These are phyloP conservation scores for Monosporascus sp. DNA, from an alignment of 2,329 filamentous ascomycete genomes.

Conservation along the genomic window DNA sequence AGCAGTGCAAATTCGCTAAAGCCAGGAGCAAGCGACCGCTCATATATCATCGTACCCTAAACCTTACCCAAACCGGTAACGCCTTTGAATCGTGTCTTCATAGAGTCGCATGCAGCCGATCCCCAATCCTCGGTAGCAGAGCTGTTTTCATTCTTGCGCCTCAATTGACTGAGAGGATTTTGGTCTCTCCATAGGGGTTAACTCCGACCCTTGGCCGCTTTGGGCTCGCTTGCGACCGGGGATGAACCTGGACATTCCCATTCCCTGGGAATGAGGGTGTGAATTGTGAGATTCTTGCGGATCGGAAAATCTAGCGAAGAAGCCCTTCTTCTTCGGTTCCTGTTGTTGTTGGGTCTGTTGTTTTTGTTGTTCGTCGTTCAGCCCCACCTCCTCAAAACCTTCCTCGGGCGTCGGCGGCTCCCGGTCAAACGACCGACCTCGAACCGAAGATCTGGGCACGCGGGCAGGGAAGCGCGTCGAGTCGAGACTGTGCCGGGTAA, in stretches of 20 bases:
- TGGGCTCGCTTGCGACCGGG: conserved; percentile 29
- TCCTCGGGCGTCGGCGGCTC: conserved; percentile 69
- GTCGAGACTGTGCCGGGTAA: conserved; percentile 73
- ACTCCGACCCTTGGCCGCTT: conserved; percentile 27
- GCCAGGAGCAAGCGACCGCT: conserved; percentile 20
- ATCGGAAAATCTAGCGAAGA: conserved; percentile 79
- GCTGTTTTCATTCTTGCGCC: conserved; percentile 14
- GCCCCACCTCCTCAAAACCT: conserved; percentile 82
- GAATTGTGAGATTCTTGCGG: conserved; percentile 22
- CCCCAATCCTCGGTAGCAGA: not conserved
- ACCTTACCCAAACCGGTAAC: conserved; percentile 10
- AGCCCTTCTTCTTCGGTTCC: conserved; percentile 64
- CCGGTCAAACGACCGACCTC: conserved; percentile 51
- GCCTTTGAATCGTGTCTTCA: conserved; percentile 18
- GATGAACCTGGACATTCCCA: conserved; percentile 28
- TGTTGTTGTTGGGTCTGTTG: conserved; percentile 36
- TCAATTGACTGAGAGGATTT: conserved; percentile 22
- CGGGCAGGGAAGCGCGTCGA: conserved; percentile 58
- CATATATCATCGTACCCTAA: conserved; percentile 17
- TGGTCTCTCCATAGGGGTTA: conserved; percentile 26
- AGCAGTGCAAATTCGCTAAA: conserved; percentile 4
- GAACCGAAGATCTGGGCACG: conserved; percentile 56
- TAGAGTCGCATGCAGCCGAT: conserved; percentile 1
- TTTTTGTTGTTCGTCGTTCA: conserved; percentile 67
- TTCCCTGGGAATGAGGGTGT: conserved; percentile 11